Base-by-base conservation (phyloP, 164 flowering plant genomes). In the Annona cherimola region DNA sequence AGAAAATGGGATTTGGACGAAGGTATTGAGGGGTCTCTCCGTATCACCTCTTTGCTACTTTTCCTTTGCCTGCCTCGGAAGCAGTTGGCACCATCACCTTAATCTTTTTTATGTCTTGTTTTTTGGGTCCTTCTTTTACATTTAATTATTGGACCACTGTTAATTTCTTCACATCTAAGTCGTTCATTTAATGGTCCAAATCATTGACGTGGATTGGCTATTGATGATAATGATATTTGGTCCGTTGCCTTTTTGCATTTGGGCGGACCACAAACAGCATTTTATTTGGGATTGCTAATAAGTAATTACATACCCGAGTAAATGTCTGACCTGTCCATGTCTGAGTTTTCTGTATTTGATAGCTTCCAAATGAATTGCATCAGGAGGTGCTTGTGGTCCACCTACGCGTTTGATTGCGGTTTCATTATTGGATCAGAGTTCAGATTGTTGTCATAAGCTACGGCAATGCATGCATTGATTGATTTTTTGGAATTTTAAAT, bases 11-110 rank as follows among this genome's bases (percentile, higher is more conserved):
- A 18, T 42, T 42, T 66, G 50, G 11, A 43, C 2, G 69, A 54
- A 42, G 1, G 69, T 20, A 42, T n/a, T 46, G 69, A 66, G 1
- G 69, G 69, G 39, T 66, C 54, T 43, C 69, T 66, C 69, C 8
- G 44, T n/a, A 44, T 66, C 69, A 66, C 44, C 44, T 18, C 69
- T 18, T 26, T 20, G 40, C 64, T 9, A 5, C 26, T 1, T 8
- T 40, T 63, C 41, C 44, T 4, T 63, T 42, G 7, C 45, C 14
- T 44, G 4, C 18, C 43, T 44, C 11, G 3, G 66, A 39, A 63
- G 66, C 4, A 63, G 41, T 63, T 12, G 11, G 42, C 41, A 11
- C 67, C 41, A 5, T 40, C 35, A 5, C 42, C 18, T n/a, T n/a
- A n/a, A n/a, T n/a, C 6, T 11, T n/a, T n/a, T 63, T 8, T 63